A percentile compares a stretch with the other conserved stretches of the same genome.
Evolutionary conservation across 1,284 basidiomycete genomes (phyloP).

Genomic region (Coriolopsis trogii): DNA sequence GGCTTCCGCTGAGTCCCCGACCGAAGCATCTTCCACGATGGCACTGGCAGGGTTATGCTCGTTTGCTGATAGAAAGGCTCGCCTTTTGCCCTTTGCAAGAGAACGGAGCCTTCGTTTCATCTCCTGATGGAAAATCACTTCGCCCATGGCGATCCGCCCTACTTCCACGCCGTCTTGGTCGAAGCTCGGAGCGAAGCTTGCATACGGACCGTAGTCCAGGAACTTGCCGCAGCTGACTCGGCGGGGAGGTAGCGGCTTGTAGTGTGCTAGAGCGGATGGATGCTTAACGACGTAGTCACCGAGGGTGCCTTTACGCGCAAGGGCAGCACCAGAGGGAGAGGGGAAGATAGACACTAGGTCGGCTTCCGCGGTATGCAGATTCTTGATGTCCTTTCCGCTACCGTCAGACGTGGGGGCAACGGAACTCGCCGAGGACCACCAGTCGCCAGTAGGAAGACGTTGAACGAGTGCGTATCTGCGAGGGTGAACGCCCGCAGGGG

Average conservation of each 20-base stretch:
- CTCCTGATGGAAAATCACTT: slow-evolving; percentile 49
- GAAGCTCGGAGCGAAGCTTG: slow-evolving; percentile 77
- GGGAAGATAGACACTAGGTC: slow-evolving; percentile 76
- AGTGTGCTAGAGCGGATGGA: slow-evolving; percentile 29
- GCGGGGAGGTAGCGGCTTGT: slow-evolving; percentile 49
- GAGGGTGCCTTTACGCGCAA: slow-evolving; percentile 38
- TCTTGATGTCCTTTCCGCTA: slow-evolving; percentile 47
- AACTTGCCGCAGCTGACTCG: slow-evolving; percentile 64
- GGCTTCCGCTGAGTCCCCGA: not conserved
- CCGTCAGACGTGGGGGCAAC: slow-evolving; percentile 35
- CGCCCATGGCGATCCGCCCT: slow-evolving; percentile 59
- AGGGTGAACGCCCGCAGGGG: slow-evolving; percentile 26
- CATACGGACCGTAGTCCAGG: slow-evolving; percentile 73
- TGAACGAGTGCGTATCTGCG: slow-evolving; percentile 76
- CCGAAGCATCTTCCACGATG: slow-evolving; percentile 12
- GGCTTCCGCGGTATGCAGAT: slow-evolving; percentile 63
- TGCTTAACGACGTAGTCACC: slow-evolving; percentile 35
- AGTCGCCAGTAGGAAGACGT: slow-evolving; percentile 71
- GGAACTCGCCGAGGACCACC: slow-evolving; percentile 76
- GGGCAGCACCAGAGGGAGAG: slow-evolving; percentile 46
- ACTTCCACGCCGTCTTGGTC: slow-evolving; percentile 72
- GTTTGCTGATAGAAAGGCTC: slow-evolving; percentile 18
- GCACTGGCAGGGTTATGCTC: slow-evolving; percentile 7
- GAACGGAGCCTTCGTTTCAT: slow-evolving; percentile 30
- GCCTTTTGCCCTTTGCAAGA: slow-evolving; percentile 27